Evolutionary conservation across 75 land plant species (phyloP).

Genomic region (Selaginella tamariscina): DNA sequence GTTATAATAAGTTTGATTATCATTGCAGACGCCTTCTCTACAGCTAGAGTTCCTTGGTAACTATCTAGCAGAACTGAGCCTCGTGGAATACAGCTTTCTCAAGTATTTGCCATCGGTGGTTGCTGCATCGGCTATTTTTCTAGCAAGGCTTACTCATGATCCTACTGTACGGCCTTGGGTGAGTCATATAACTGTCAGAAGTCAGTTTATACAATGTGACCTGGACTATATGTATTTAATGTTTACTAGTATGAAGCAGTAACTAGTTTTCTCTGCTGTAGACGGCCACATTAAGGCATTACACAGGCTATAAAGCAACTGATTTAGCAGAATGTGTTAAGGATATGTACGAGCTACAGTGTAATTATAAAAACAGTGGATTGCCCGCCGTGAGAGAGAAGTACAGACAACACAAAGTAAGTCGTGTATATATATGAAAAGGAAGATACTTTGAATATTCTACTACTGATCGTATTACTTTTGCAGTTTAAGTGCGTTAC

Average conservation of each 20-base stretch:
- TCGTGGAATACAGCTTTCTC: slow-evolving; percentile 43
- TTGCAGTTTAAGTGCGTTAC: slow-evolving; percentile 50
- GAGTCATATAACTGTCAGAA: background rate
- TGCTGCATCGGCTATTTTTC: slow-evolving; percentile 62
- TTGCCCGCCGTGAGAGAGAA: slow-evolving; percentile 50
- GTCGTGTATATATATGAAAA: slow-evolving; percentile 2
- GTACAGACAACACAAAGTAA: slow-evolving; percentile 66
- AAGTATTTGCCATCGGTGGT: slow-evolving; percentile 47
- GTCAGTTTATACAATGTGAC: too few relatives aligned
- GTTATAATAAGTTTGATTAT: too few relatives aligned
- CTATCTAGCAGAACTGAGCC: slow-evolving; percentile 48
- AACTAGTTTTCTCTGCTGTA: slow-evolving; percentile 18
- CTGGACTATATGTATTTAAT: slow-evolving; percentile 1
- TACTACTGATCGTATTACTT: background rate
- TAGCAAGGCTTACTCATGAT: slow-evolving; percentile 42
- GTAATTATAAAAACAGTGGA: slow-evolving; percentile 24
- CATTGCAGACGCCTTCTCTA: slow-evolving; percentile 31
- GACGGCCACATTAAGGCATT: slow-evolving; percentile 31
- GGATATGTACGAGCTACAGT: slow-evolving; percentile 42
- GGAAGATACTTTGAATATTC: background rate
- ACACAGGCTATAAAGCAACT: slow-evolving; percentile 43
- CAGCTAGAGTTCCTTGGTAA: slow-evolving; percentile 37
- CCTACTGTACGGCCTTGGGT: slow-evolving; percentile 58
- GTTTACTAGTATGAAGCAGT: background rate
- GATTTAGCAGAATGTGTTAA: slow-evolving; percentile 53